Base-by-base conservation (phyloP, 305 asterid species). In the Andrographis paniculata region DNA sequence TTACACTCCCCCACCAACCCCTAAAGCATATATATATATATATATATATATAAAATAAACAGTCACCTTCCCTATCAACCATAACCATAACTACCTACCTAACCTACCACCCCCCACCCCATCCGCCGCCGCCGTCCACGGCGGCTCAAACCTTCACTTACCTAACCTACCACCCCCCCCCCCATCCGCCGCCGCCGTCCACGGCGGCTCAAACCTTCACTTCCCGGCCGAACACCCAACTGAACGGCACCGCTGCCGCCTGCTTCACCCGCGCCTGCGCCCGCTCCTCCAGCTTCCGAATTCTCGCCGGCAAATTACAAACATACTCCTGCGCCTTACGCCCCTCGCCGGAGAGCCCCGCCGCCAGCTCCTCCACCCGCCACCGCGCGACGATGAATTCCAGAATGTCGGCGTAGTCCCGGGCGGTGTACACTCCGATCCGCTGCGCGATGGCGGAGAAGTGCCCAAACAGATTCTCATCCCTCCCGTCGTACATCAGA, bases 331-430 rank as follows among this genome's bases (percentile, higher is more conserved):
- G 86, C 0, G 94, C 86, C 60, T 68, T 72, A 13, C 77, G 64
- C 38, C 94, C 94, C 61, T 74, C 94, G 6, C 81, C 64, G 5
- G 89, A 76, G 20, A 79, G 89, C 42, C 89, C 86, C 0, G 77
- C 67, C 57, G 77, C 67, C 57, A 82, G 14, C 63, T 76, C 76
- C 63, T 76, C 83, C 50, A 82, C 83, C 20, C 76, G 78, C 94
- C 94, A 82, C 63, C 81, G 64, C 5, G 51, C 63, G 1, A 82
- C 83, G 3, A 82, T 21, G 24, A 66, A 79, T 41, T 82, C 94
- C 53, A 82, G 46, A 33, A 82, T 82, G 30, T 82, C 86, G n/a
- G 94, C 86, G 31, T 82, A 82, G 66, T 82, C 94, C 66, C 62
- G 76, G 17, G 86, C 89, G 0, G 94, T 82, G 66, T 82, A 82